Base-by-base conservation (phyloP, 371 early-diverging fungal species). In the Vairimorpha necatrix region DNA sequence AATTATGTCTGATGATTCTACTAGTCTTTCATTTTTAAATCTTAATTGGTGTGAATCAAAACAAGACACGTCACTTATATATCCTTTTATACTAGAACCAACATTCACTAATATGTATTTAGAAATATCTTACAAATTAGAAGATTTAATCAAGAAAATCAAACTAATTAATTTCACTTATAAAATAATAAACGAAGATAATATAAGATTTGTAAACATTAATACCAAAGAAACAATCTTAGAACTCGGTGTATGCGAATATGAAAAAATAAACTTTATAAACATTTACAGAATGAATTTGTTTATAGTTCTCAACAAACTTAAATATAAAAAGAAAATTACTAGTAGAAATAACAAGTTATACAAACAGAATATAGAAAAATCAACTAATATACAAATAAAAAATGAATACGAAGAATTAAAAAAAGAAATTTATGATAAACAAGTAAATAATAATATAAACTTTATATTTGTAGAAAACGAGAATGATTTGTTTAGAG, bases 391-490 rank as follows among this genome's bases (percentile, higher is more conserved):
- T 53, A 26, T 50, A 0, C 22, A 20, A 14, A 30, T 28, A 24
- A 34, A 60, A 20, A 68, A 50, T 38, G 7, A 38, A 28, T 75
- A 69, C 39, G 65, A 68, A 50, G 28, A 22, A 4, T 26, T 32
- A 24, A 50, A 26, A 2, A 32, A 63, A n/a, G 24, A 28, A 13
- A 34, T 76, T 0, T 65, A 54, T 65, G 28, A 50, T 16, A n/a
- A 11, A 24, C 76, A 76, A 38, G 67, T 76, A 13, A 65, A 33
- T n/a, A 26, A 70, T 48, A 39, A 70, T 13, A 11, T 42, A 2
- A 76, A 76, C 42, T 63, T 63, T 33, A 38, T 76, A 2, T 69
- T 66, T 61, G 34, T 70, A 1, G 72, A 71, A 18, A 66, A 42
- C 34, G 47, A 38, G 20, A 18, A 34, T 1, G 56, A 53, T 36